Evolutionary conservation across 2,329 filamentous ascomycete species (phyloP).

Genomic region (Talaromyces albobiverticillius): DNA sequence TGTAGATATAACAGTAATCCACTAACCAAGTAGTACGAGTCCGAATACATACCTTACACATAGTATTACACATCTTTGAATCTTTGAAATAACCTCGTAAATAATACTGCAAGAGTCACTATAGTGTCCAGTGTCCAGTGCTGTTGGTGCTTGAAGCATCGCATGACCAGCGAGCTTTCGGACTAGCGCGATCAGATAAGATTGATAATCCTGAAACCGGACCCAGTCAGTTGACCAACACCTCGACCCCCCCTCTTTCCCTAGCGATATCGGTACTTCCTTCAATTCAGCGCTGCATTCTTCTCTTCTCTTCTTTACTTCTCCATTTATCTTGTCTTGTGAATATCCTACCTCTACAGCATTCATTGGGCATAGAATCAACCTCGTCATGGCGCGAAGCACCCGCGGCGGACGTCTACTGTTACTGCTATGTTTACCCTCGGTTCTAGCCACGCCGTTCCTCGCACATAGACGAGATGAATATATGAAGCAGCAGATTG

Average conservation of each 20-base stretch:
- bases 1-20: conserved; percentile 7
- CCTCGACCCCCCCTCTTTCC: conserved; percentile 1
- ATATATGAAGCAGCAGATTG: neutral
- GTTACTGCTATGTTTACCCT: conserved; percentile 3
- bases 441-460: conserved; percentile 1
- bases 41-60: too few relatives aligned
- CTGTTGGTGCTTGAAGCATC: too few relatives aligned
- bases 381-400: neutral
- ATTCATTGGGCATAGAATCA: too few relatives aligned
- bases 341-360: too few relatives aligned
- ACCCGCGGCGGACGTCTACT: neutral
- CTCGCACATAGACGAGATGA: neutral
- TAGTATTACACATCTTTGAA: too few relatives aligned
- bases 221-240: conserved; percentile 7
- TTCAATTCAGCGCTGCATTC: neutral
- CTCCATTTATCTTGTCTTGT: too few relatives aligned
- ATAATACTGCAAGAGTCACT: too few relatives aligned
- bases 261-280: neutral
- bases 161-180: neutral
- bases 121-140: too few relatives aligned
- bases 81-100: too few relatives aligned
- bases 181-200: conserved; percentile 34
- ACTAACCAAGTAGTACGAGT: neutral
- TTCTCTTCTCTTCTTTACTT: neutral
- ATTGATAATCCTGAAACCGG: conserved; percentile 20